A percentile compares a stretch with the other conserved stretches of the same genome.
Evolutionary conservation across 73 alveolate genomes (phyloP).

Genomic region (Tetrahymena thermophila): DNA sequence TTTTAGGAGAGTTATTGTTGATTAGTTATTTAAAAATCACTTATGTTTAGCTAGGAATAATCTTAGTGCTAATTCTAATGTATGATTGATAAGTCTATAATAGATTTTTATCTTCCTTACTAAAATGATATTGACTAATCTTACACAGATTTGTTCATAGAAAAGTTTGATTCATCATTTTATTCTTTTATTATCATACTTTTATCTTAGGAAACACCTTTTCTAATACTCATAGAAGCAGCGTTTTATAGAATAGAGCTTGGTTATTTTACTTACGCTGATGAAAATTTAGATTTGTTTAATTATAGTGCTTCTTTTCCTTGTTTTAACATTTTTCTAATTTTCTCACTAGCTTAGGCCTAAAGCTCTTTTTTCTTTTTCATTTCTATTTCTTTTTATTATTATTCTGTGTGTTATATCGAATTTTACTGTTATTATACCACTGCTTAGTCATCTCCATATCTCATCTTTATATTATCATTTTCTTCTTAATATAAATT

Average conservation of each 20-base stretch:
- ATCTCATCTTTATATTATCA: background rate
- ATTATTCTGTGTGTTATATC: background rate
- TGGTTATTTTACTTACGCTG: background rate
- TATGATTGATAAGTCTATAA: background rate
- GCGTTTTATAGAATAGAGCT: background rate
- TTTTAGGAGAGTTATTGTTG: background rate
- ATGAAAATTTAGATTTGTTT: background rate
- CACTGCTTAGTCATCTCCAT: background rate
- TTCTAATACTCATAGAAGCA: background rate
- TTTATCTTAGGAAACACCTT: background rate
- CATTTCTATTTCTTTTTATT: background rate
- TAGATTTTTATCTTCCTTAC: background rate
- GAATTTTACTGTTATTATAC: background rate
- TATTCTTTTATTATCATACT: background rate
- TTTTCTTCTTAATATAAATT: background rate
- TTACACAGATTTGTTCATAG: background rate
- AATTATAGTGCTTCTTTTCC: background rate
- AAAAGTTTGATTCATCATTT: background rate
- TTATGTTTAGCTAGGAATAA: background rate
- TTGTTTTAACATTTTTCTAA: background rate
- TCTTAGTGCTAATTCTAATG: background rate
- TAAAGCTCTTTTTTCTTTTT: background rate
- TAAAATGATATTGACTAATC: background rate
- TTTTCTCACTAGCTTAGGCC: background rate
- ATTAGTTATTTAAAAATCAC: background rate